These are phyloP conservation scores for Xylaria multiplex DNA, from an alignment of 2,329 filamentous ascomycete genomes.

Conservation along the genomic window DNA sequence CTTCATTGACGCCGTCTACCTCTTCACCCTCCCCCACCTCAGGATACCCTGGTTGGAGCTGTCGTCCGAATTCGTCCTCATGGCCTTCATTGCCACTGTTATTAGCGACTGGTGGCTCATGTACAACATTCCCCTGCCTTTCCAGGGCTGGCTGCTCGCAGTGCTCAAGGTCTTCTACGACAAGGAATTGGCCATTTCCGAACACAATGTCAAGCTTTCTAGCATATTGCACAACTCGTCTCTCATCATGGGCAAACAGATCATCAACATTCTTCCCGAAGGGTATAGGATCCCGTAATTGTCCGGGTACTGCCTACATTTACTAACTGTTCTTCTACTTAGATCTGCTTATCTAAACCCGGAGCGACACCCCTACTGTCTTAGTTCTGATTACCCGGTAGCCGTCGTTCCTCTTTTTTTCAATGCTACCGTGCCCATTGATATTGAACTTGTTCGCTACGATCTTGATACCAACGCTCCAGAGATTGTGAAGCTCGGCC, in stretches of 20 bases:
- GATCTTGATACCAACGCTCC: slow-evolving; percentile 84
- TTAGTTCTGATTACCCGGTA: slow-evolving; percentile 70
- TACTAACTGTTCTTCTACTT: slow-evolving; percentile 45
- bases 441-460: slow-evolving; percentile 87
- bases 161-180: slow-evolving; percentile 87
- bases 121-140: slow-evolving; percentile 39
- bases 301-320: slow-evolving; percentile 7
- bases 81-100: slow-evolving; percentile 77
- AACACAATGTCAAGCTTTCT: slow-evolving; percentile 87
- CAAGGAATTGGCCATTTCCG: slow-evolving; percentile 91
- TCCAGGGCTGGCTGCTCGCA: slow-evolving; percentile 80
- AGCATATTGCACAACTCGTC: slow-evolving; percentile 91
- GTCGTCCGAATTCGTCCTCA: slow-evolving; percentile 77
- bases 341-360: slow-evolving; percentile 90
- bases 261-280: slow-evolving; percentile 96
- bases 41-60: slow-evolving; percentile 97
- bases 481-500: slow-evolving; percentile 80
- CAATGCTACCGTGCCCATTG: slow-evolving; percentile 89
- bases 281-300: slow-evolving; percentile 62
- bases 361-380: slow-evolving; percentile 80
- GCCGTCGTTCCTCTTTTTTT: slow-evolving; percentile 85
- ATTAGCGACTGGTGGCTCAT: slow-evolving; percentile 78
- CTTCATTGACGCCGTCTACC: slow-evolving; percentile 82
- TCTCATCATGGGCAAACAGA: slow-evolving; percentile 93
- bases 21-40: slow-evolving; percentile 86